phyloP scores from a whole-genome alignment of 495 filamentous ascomycete genomes.

The Podospora appendiculata region DNA sequence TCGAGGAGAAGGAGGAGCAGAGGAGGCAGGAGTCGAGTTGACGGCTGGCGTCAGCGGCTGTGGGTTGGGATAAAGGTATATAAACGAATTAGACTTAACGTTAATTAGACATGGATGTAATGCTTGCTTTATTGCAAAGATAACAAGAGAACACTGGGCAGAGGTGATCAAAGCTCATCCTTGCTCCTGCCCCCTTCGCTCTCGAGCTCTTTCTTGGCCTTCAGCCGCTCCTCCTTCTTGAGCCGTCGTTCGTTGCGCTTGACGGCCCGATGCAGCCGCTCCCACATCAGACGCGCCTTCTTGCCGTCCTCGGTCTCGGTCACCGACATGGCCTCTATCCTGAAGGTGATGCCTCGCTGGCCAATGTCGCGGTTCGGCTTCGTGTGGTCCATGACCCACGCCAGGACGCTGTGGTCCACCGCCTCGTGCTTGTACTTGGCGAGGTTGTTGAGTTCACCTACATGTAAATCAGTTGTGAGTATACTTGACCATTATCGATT shows the following conservation, averaged over 20 bases:
- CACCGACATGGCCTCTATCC: conserved; percentile 22
- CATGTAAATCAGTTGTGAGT: neutral
- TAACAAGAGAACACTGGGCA: too few relatives aligned
- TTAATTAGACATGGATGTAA: too few relatives aligned
- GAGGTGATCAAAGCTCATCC: conserved; percentile 11
- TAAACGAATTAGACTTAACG: too few relatives aligned
- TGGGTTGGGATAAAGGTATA: too few relatives aligned
- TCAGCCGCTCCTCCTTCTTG: conserved; percentile 18
- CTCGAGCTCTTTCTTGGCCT: conserved; percentile 13
- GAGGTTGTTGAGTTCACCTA: conserved; percentile 21
- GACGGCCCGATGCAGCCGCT: conserved; percentile 19
- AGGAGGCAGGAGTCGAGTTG: neutral
- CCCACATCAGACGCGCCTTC: conserved; percentile 23
- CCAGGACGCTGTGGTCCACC: conserved; percentile 18
- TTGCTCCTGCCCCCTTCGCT: conserved; percentile 6
- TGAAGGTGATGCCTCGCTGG: conserved; percentile 25
- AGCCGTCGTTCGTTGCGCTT: conserved; percentile 17
- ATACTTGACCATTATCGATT: too few relatives aligned
- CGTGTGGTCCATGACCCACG: conserved; percentile 24
- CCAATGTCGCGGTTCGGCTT: conserved; percentile 21
- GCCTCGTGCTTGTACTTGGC: conserved; percentile 18
- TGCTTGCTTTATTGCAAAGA: too few relatives aligned
- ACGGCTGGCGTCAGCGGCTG: too few relatives aligned
- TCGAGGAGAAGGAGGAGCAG: conserved; percentile 15
- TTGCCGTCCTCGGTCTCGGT: conserved; percentile 23